These are phyloP conservation scores for Claviceps africana DNA, from an alignment of 2,329 filamentous ascomycete species.

Conservation along the genomic window DNA sequence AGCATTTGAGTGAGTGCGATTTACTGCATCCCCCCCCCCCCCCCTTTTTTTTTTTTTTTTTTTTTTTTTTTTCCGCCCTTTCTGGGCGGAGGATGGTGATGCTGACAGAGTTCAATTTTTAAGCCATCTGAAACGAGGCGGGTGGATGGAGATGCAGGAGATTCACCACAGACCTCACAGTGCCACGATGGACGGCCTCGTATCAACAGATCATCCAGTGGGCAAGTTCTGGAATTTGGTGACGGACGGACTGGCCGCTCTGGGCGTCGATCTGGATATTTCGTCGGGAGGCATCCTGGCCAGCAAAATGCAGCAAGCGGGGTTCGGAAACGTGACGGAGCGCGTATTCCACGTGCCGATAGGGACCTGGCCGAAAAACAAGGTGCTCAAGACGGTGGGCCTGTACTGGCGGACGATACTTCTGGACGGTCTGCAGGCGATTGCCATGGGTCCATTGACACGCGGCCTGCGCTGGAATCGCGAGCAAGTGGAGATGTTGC, in stretches of 20 bases:
- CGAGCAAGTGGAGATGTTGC: constrained; percentile 33
- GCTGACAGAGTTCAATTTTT: neutral
- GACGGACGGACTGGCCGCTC: constrained; percentile 25
- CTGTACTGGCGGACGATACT: constrained; percentile 37
- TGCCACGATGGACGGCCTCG: constrained; percentile 23
- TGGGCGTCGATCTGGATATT: constrained; percentile 34
- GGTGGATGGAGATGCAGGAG: constrained; percentile 42
- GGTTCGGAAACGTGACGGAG: constrained; percentile 38
- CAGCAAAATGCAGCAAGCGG: constrained; percentile 32
- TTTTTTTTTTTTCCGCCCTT: neutral
- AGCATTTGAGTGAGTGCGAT: constrained; percentile 32
- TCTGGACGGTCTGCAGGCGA: constrained; percentile 35
- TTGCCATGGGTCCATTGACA: constrained; percentile 37
- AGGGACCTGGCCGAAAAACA: constrained; percentile 39
- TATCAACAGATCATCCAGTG: constrained; percentile 27
- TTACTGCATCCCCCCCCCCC: too few species aligned
- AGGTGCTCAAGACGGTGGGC: constrained; percentile 35
- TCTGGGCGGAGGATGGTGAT: neutral
- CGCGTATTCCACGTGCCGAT: constrained; percentile 37
- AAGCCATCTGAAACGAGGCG: constrained; percentile 38
- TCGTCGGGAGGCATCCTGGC: constrained; percentile 27
- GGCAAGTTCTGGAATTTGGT: constrained; percentile 33
- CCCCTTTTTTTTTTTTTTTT: too few species aligned
- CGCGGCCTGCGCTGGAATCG: constrained; percentile 32
- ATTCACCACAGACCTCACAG: constrained; percentile 35